These are phyloP conservation scores for Agroathelia rolfsii DNA, from an alignment of 1,284 basidiomycete species.

Conservation along the genomic window DNA sequence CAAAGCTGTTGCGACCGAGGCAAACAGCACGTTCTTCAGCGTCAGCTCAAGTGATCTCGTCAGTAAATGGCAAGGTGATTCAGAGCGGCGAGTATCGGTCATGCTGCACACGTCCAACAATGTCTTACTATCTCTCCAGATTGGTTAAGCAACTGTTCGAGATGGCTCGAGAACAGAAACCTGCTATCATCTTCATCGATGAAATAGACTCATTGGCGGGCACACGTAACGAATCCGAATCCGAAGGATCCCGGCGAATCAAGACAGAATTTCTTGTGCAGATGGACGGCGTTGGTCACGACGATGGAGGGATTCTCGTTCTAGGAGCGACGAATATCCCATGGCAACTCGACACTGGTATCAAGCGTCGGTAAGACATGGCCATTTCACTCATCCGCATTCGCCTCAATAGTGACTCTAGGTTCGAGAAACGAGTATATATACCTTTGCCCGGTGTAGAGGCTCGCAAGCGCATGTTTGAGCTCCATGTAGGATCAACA, in stretches of 20 bases:
- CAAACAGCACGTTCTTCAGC: slow-evolving; percentile 97
- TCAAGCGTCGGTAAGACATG: slow-evolving; percentile 76
- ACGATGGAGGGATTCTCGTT: slow-evolving; percentile 95
- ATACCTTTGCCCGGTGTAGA: slow-evolving; percentile 93
- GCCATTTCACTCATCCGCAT: slow-evolving; percentile 1
- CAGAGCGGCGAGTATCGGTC: slow-evolving; percentile 63
- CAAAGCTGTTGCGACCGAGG: slow-evolving; percentile 97
- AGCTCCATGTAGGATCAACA: slow-evolving; percentile 90
- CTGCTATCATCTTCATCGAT: slow-evolving; percentile 98
- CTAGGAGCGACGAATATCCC: slow-evolving; percentile 98
- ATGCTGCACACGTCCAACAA: slow-evolving; percentile 3
- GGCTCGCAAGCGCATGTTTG: slow-evolving; percentile 93
- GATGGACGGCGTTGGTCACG: slow-evolving; percentile 98
- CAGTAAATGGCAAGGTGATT: slow-evolving; percentile 99
- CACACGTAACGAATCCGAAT: slow-evolving; percentile 91
- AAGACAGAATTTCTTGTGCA: slow-evolving; percentile 98
- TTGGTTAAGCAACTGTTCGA: slow-evolving; percentile 95
- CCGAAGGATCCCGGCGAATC: slow-evolving; percentile 90
- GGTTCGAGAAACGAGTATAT: slow-evolving; percentile 96
- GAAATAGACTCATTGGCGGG: slow-evolving; percentile 97
- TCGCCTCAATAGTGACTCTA: slow-evolving; percentile 18
- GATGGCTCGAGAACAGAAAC: slow-evolving; percentile 93
- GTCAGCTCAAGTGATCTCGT: slow-evolving; percentile 94
- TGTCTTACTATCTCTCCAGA: slow-evolving; percentile 29
- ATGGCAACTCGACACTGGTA: slow-evolving; percentile 95